A percentile compares a stretch with the other conserved stretches of the same genome.
These are phyloP conservation scores for Mycena rosella DNA, from an alignment of 768 basidiomycete species.

Conservation along the genomic window DNA sequence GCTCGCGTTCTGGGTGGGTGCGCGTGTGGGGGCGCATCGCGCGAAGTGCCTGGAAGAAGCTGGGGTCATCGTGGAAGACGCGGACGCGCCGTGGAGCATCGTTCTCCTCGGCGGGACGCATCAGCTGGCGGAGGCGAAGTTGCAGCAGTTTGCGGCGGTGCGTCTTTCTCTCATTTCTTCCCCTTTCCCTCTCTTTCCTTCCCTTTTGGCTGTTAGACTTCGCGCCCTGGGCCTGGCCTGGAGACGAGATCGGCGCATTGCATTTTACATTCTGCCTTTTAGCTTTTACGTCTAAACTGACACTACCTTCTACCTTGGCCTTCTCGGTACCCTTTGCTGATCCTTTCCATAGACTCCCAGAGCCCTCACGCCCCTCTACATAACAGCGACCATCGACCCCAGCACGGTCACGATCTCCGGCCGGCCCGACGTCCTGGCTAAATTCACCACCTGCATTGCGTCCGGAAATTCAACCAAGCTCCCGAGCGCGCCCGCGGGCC, in stretches of 20 bases:
- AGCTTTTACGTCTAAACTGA: too few relatives aligned
- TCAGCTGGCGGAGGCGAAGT: constrained; percentile 38
- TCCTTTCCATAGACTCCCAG: too few relatives aligned
- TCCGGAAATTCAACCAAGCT: too few relatives aligned
- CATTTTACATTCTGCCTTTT: too few relatives aligned
- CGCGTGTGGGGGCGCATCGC: constrained; percentile 54
- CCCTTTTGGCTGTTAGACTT: too few relatives aligned
- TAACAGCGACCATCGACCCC: constrained; percentile 66
- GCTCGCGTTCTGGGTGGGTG: constrained; percentile 57
- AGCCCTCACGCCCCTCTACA: constrained; percentile 51
- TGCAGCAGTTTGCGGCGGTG: constrained; percentile 15
- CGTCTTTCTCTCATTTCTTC: not conserved
- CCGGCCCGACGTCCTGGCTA: constrained; percentile 60
- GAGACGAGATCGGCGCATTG: too few relatives aligned
- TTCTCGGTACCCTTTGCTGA: too few relatives aligned
- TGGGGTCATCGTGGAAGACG: not conserved
- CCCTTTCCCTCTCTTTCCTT: too few relatives aligned
- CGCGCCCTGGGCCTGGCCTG: too few relatives aligned
- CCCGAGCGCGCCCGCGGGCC: too few relatives aligned
- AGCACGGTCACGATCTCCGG: constrained; percentile 69
- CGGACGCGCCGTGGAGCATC: constrained; percentile 53
- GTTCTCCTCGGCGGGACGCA: constrained; percentile 51
- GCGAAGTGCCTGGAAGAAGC: constrained; percentile 20
- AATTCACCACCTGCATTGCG: constrained; percentile 53
- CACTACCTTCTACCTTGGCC: too few relatives aligned